These are phyloP conservation scores for Terfezia boudieri DNA, from an alignment of 495 filamentous ascomycete species.

Conservation along the genomic window DNA sequence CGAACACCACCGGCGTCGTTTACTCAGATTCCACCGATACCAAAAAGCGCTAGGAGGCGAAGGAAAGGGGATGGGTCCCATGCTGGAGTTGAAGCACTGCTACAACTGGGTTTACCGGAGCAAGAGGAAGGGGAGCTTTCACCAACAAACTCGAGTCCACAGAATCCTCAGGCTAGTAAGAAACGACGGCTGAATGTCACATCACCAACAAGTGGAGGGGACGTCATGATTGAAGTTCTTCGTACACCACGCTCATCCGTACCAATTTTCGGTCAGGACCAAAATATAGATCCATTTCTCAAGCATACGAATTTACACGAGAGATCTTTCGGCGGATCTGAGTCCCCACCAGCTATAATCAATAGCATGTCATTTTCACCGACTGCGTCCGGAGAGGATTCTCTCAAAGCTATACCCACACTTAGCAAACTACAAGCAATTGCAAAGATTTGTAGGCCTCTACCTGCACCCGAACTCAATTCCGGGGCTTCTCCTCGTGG, in stretches of 20 bases:
- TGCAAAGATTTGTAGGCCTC: conserved; percentile 14
- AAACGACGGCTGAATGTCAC: conserved; percentile 9
- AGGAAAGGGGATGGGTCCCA: conserved; percentile 4
- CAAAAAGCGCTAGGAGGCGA: background rate
- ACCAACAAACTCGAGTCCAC: background rate
- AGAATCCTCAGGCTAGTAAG: conserved; percentile 7
- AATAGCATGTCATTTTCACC: background rate
- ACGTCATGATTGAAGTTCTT: conserved; percentile 7
- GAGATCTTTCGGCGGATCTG: background rate
- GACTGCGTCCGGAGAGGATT: background rate
- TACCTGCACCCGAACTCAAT: conserved; percentile 6
- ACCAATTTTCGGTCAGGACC: conserved; percentile 4
- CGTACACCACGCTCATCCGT: conserved; percentile 1
- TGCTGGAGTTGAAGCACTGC: conserved; percentile 15
- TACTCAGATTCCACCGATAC: conserved; percentile 8
- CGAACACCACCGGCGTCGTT: conserved; percentile 7
- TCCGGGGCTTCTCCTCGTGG: conserved; percentile 29
- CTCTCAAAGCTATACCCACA: background rate
- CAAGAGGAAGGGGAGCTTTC: conserved; percentile 6
- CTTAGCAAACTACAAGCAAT: conserved; percentile 16
- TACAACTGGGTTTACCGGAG: conserved; percentile 12
- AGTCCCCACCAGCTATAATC: background rate
- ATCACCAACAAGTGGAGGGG: background rate
- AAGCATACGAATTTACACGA: conserved; percentile 1
- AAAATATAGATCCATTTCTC: conserved; percentile 17